Base-by-base conservation (phyloP, 768 basidiomycete genomes). In the Suillus subalutaceus region DNA sequence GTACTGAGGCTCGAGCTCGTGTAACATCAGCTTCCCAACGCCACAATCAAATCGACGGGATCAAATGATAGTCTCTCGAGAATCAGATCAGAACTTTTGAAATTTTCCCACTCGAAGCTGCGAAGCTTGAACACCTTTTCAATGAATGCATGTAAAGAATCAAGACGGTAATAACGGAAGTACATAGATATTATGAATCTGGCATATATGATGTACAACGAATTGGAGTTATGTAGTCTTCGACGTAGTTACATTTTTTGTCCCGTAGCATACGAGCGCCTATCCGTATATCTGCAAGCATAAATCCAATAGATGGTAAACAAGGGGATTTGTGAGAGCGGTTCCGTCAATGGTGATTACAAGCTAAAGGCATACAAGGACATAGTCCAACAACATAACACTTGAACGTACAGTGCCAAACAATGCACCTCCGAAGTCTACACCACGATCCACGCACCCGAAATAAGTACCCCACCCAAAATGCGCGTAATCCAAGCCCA, bases 331-430 rank as follows among this genome's bases (percentile, higher is more conserved):
- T 30, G 68, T 68, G 65, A 70, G 65, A 55, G 20, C 23, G 38
- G 57, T 63, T 35, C 65, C 55, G 62, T 52, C 50, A 56, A 63
- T 41, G 57, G 46, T 63, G 61, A 71, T 63, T 73, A 73, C 68
- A 69, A 67, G 70, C 69, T 75, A 76, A 67, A 74, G 62, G 68
- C 69, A 76, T 74, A 77, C 72, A 75, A 44, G 46, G 63, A 68
- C 65, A 70, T n/a, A 40, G 66, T 68, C 71, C 69, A 64, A 70
- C 68, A 75, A 62, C 48, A 69, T 62, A 53, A 43, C 66, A 48
- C 23, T 63, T 61, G 63, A 78, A 58, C 70, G 67, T 77, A 77
- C 75, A 76, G 64, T 68, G 55, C 35, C 59, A 64, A 63, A 63
- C 26, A 9, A 26, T 62, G 30, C 43, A 69, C 50, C 32, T 66